Evolutionary conservation across 257 asterid species (phyloP), one percentile per base, ranked within the genome.

Genomic region (Jacaranda copaia): DNA sequence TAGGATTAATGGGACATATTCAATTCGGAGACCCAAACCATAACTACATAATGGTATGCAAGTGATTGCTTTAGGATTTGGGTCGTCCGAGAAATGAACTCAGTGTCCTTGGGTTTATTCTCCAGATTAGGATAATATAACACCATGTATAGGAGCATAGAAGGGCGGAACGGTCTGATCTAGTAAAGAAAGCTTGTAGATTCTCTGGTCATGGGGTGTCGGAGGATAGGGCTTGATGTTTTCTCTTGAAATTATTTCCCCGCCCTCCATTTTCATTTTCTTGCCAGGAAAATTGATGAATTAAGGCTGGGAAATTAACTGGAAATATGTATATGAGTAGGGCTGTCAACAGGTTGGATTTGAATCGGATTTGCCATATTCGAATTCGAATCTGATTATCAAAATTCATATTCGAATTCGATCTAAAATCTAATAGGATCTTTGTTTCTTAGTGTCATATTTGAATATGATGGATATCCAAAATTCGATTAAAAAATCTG

Each of bases 161-260:
- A 83, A 76, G 3, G 89, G 87, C 4, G 87, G 84, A 48, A 80
- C 84, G 15, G 85, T 85, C 43, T 85, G 92, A 52, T 88, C 92
- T 6, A 88, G 63, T 48, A 85, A 52, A 12, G 92, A 85, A 46
- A 83, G 85, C 2, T 74, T 73, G 84, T 88, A 75, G 74, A 63
- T 85, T 81, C 57, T 75, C 4, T 61, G 76, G 73, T 46, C 48
- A 7, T 13, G 51, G 8, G 84, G 89, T 58, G 89, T 87, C 39
- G 84, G 87, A 4, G 84, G 80, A 16, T 85, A 87, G 39, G 92
- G 92, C 55, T 87, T 85, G 74, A 85, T 78, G 85, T 32, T 19
- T 63, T 87, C 92, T 71, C 40, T 70, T 15, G 87, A 84, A 38
- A 87, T 53, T 14, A 87, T 87, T 61, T 82, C 32, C 32, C 32